These are phyloP conservation scores for Neofusicoccum sp. DNA, from an alignment of 2,329 filamentous ascomycete genomes.

Conservation along the genomic window DNA sequence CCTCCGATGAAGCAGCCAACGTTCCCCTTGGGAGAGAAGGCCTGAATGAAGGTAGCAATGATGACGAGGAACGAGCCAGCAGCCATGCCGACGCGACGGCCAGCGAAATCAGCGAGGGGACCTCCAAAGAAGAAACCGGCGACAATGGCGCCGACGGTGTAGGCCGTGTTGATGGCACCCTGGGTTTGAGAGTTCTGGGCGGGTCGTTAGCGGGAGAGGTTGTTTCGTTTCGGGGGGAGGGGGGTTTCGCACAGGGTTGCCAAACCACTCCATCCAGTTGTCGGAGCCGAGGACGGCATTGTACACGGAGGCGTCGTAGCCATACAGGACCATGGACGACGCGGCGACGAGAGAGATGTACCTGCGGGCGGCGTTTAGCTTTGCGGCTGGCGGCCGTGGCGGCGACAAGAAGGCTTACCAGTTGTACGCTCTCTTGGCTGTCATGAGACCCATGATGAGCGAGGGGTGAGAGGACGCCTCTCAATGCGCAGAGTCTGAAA, in stretches of 20 bases:
- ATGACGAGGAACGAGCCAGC: conserved; percentile 64
- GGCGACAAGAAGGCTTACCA: conserved; percentile 34
- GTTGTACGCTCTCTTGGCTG: conserved; percentile 46
- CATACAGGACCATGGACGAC: conserved; percentile 72
- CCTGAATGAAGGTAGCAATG: conserved; percentile 67
- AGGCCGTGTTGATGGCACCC: conserved; percentile 64
- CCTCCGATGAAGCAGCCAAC: conserved; percentile 68
- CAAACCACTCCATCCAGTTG: conserved; percentile 66
- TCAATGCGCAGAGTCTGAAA: background rate
- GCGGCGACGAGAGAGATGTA: conserved; percentile 69
- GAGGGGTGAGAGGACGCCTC: background rate
- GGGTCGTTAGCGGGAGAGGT: background rate
- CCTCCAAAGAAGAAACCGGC: conserved; percentile 69
- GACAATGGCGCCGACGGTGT: conserved; percentile 69
- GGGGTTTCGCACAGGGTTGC: conserved; percentile 37
- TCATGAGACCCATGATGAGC: conserved; percentile 16
- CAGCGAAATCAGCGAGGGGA: conserved; percentile 60
- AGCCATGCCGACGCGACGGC: conserved; percentile 65
- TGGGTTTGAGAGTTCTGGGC: conserved; percentile 41
- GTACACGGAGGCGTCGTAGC: conserved; percentile 72
- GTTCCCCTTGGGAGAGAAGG: conserved; percentile 60
- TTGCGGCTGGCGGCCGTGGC: background rate
- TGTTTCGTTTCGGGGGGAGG: background rate
- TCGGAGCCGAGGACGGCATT: conserved; percentile 68
- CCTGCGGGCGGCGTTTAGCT: conserved; percentile 39